Conservation (phyloP, 768 basidiomycete genomes). For the Candolleomyces eurysporus region DNA sequence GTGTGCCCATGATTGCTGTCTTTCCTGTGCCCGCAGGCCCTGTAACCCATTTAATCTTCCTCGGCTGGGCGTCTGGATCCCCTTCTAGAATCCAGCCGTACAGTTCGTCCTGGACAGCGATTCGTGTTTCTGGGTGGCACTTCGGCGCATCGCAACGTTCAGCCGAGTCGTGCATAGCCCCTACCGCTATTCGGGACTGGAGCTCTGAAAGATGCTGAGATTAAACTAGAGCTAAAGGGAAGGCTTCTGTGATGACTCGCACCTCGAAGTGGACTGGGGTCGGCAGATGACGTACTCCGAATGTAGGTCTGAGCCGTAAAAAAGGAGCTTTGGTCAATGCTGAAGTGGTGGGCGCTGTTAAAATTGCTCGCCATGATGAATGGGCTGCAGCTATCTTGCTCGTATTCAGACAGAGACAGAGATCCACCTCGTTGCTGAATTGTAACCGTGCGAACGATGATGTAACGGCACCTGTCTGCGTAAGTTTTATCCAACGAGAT, state of each 20-base stretch:
- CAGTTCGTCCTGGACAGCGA: constrained; percentile 5
- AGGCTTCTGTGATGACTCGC: not conserved
- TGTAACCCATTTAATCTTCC: not conserved
- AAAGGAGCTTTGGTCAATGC: not conserved
- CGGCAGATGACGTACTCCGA: not conserved
- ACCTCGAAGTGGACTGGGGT: not conserved
- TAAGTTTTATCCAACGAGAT: too few species aligned
- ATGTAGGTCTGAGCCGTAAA: not conserved
- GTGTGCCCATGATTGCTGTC: not conserved
- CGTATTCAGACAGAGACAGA: too few species aligned
- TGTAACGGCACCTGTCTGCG: too few species aligned
- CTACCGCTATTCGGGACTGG: not conserved
- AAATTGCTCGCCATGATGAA: not conserved
- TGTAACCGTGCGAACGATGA: too few species aligned
- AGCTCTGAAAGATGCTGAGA: not conserved
- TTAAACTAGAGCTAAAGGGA: not conserved
- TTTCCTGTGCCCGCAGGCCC: constrained; percentile 11
- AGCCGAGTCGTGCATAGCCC: constrained; percentile 8
- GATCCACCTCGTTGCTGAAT: too few species aligned
- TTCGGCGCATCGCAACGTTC: constrained; percentile 4
- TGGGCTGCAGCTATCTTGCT: too few species aligned
- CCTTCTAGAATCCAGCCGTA: not conserved
- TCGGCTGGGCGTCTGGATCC: not conserved
- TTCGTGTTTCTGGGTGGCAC: constrained; percentile 4
- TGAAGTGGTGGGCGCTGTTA: not conserved